Conservation (phyloP, 148 eudicot species). For the Vaccinium vitisidaea region DNA sequence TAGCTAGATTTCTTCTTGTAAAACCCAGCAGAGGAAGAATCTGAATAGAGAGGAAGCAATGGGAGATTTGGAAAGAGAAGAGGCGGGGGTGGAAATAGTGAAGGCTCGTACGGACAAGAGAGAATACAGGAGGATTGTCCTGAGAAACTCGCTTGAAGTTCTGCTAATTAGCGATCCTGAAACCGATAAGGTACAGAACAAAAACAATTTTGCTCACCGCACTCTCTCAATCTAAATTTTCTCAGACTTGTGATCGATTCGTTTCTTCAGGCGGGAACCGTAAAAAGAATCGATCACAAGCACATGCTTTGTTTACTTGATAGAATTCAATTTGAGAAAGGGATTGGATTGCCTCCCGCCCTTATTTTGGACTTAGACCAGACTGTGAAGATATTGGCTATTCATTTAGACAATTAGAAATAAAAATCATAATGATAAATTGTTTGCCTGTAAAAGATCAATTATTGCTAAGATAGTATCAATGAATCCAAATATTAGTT, state of each 20-base stretch:
- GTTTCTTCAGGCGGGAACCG: background rate
- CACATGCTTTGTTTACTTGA: background rate
- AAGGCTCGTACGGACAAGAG: constrained; percentile 69
- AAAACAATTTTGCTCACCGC: background rate
- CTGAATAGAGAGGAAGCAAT: constrained; percentile 14
- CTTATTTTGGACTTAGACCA: too few relatives aligned
- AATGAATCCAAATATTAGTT: too few relatives aligned
- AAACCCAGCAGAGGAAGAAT: background rate
- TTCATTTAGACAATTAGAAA: too few relatives aligned
- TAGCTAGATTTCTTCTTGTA: background rate
- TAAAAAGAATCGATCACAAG: background rate
- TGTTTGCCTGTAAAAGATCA: too few relatives aligned
- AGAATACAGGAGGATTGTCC: constrained; percentile 61
- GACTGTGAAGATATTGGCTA: background rate
- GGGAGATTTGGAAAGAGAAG: constrained; percentile 34
- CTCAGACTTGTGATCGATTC: background rate
- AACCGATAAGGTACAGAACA: constrained; percentile 60
- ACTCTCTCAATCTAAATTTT: background rate
- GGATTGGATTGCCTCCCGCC: background rate
- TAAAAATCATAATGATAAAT: background rate
- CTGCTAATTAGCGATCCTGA: constrained; percentile 80
- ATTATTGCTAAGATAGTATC: background rate
- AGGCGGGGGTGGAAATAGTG: constrained; percentile 26
- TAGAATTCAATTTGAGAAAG: background rate
- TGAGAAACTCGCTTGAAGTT: constrained; percentile 60